Conservation (phyloP, 2,329 filamentous ascomycete species). For the Aotearoamyces nothofagi region DNA sequence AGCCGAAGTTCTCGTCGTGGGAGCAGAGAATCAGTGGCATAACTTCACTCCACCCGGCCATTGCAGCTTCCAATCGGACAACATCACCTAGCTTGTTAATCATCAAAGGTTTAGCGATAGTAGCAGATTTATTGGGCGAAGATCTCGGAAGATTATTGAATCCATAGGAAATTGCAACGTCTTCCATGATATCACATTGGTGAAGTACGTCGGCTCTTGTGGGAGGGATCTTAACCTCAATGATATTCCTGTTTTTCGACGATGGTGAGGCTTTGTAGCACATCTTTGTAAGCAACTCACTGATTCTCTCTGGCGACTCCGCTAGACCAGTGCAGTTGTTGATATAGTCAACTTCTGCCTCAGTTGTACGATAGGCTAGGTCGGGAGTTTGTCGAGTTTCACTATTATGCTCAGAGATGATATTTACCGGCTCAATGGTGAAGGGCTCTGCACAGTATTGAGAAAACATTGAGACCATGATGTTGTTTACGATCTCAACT, state of each 20-base stretch:
- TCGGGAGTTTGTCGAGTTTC: slow-evolving; percentile 70
- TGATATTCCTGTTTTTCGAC: slow-evolving; percentile 47
- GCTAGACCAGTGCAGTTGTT: slow-evolving; percentile 80
- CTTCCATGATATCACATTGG: slow-evolving; percentile 97
- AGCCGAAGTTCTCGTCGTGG: slow-evolving; percentile 94
- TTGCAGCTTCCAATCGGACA: slow-evolving; percentile 73
- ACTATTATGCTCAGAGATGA: slow-evolving; percentile 82
- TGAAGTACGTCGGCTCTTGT: slow-evolving; percentile 92
- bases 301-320: slow-evolving; percentile 60
- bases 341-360: slow-evolving; percentile 84
- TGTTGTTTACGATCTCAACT: slow-evolving; percentile 87
- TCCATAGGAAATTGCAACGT: slow-evolving; percentile 89
- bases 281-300: slow-evolving; percentile 76
- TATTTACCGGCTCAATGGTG: slow-evolving; percentile 85
- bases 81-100: slow-evolving; percentile 96
- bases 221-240: slow-evolving; percentile 72
- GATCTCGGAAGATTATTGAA: slow-evolving; percentile 90
- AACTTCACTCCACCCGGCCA: slow-evolving; percentile 93
- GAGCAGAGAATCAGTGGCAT: slow-evolving; percentile 94
- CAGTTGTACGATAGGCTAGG: slow-evolving; percentile 58
- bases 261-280: slow-evolving; percentile 71
- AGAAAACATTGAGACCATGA: slow-evolving; percentile 95
- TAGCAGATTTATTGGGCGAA: slow-evolving; percentile 73
- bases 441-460: slow-evolving; percentile 77
- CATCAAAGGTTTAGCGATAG: slow-evolving; percentile 70